These are phyloP conservation scores for Phytophthora pluvialis DNA, from an alignment of 352 stramenopile genomes.

Conservation along the genomic window DNA sequence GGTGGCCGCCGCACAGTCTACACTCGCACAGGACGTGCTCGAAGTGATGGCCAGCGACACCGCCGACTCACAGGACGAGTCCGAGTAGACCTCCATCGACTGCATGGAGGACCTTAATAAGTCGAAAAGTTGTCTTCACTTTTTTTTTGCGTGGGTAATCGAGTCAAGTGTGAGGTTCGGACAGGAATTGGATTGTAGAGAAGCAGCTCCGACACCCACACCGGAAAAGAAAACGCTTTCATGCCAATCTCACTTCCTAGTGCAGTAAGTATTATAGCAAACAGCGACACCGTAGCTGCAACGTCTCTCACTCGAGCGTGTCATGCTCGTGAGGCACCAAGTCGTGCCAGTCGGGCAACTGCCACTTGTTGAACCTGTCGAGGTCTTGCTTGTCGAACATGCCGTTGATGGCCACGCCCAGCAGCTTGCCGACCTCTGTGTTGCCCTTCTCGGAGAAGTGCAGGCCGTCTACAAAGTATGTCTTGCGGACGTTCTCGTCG, in stretches of 20 bases:
- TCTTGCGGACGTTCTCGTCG: slow-evolving; percentile 32
- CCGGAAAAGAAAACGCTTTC: too few relatives aligned
- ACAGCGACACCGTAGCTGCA: too few relatives aligned
- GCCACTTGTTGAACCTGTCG: slow-evolving; percentile 40
- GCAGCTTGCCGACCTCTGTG: slow-evolving; percentile 36
- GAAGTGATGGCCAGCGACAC: slow-evolving; percentile 22
- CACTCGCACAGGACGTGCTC: slow-evolving; percentile 13
- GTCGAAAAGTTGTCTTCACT: background rate
- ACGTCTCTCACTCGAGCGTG: background rate
- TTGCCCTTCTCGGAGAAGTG: slow-evolving; percentile 66
- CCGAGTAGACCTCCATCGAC: slow-evolving; percentile 37
- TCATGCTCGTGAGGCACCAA: slow-evolving; percentile 28
- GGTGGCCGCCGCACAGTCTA: slow-evolving; percentile 16
- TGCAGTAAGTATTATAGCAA: too few relatives aligned
- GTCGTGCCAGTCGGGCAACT: slow-evolving; percentile 51
- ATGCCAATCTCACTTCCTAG: too few relatives aligned
- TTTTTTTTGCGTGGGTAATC: background rate
- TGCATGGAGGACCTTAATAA: slow-evolving; percentile 18
- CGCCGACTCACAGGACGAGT: slow-evolving; percentile 31
- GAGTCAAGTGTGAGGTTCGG: slow-evolving; percentile 2
- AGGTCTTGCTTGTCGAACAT: slow-evolving; percentile 39
- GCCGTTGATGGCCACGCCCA: slow-evolving; percentile 35
- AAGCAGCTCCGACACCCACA: too few relatives aligned
- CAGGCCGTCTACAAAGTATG: slow-evolving; percentile 54
- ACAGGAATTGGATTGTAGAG: slow-evolving; percentile 17